A percentile compares a stretch with the other conserved stretches of the same genome.
These are phyloP conservation scores for Vachellia collinsii DNA, from an alignment of 306 rosid species.

Conservation along the genomic window DNA sequence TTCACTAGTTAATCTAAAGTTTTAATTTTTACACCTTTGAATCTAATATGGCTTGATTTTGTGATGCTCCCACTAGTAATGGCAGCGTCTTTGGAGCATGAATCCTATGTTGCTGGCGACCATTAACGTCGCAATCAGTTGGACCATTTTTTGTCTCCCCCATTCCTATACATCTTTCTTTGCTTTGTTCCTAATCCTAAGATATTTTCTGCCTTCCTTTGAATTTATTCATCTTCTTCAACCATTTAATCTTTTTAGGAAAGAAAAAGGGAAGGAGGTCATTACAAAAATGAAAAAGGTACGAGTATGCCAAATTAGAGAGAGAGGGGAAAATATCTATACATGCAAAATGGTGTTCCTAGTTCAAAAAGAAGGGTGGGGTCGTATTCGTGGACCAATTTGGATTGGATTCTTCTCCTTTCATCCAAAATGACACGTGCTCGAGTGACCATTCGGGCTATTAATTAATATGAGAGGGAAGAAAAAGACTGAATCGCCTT, in stretches of 20 bases:
- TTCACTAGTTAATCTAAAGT: background rate
- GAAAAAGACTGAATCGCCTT: background rate
- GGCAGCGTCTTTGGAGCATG: background rate
- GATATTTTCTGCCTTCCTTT: background rate
- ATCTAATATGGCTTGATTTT: no score
- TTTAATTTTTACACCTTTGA: background rate
- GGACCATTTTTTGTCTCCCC: slow-evolving; percentile 26
- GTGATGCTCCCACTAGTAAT: background rate
- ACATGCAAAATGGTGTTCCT: no score
- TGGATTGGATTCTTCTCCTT: background rate
- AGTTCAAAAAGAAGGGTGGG: no score
- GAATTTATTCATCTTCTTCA: background rate
- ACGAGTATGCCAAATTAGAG: no score
- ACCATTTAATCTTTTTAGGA: background rate
- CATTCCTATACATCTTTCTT: background rate
- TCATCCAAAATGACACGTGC: background rate
- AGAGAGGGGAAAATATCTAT: no score
- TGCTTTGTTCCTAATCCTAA: background rate
- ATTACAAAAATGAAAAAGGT: background rate
- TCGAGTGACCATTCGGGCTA: background rate
- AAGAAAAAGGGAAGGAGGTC: background rate
- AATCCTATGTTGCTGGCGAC: background rate
- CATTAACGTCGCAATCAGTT: slow-evolving; percentile 27
- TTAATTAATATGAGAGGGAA: background rate
- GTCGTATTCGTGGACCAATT: background rate